phyloP scores from a whole-genome alignment of 306 rosid species.

The Dalbergia cochinchinensis region DNA sequence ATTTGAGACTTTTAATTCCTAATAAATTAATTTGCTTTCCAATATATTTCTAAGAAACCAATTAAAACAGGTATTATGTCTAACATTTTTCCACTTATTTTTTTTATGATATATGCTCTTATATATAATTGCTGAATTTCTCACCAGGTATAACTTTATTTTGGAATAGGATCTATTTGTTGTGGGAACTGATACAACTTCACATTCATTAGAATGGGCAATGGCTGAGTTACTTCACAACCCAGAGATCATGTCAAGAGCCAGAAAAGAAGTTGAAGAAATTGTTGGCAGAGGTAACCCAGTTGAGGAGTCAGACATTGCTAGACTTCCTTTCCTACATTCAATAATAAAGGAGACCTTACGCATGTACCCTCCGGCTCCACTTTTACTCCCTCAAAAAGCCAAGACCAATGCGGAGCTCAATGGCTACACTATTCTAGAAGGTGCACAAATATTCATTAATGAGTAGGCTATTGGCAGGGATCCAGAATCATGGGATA shows the following conservation, averaged over 20 bases:
- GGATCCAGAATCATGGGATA: neutral
- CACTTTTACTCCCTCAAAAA: neutral
- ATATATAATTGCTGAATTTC: neutral
- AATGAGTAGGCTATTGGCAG: constrained; percentile 11
- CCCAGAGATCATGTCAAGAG: neutral
- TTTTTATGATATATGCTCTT: too few species aligned
- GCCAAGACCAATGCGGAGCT: neutral
- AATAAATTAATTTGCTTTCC: too few species aligned
- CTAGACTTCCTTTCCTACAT: neutral
- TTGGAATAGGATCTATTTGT: neutral
- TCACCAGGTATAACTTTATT: neutral
- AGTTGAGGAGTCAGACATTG: neutral
- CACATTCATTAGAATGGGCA: constrained; percentile 9
- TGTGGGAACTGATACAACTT: neutral
- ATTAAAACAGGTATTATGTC: too few species aligned
- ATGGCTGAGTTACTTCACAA: neutral
- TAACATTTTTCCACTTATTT: too few species aligned
- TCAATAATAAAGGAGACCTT: neutral
- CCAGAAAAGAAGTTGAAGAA: neutral
- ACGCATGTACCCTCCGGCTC: neutral
- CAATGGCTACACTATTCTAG: constrained; percentile 18
- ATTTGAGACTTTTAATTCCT: too few species aligned
- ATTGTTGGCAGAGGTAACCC: neutral
- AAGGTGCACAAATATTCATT: neutral
- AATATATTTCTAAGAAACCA: too few species aligned